These are phyloP conservation scores for Xerocomellus amylosporus DNA, from an alignment of 768 basidiomycete genomes.

Conservation along the genomic window DNA sequence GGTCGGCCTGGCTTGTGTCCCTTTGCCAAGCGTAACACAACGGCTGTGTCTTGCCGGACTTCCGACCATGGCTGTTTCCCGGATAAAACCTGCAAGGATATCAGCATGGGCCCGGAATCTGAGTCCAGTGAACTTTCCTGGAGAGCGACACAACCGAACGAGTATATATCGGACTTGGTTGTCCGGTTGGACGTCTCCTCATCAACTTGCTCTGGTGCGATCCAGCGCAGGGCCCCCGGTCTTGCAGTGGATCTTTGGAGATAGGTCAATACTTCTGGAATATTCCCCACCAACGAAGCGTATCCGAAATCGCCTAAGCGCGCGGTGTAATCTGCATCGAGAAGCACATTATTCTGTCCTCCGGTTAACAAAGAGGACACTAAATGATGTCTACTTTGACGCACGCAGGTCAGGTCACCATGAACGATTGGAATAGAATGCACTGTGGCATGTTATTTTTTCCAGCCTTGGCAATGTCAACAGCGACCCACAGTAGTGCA, in stretches of 20 bases:
- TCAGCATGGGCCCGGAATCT: background rate
- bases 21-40: no score
- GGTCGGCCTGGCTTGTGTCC: no score
- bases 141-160: conserved; percentile 31
- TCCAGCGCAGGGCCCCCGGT: no score
- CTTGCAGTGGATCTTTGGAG: no score
- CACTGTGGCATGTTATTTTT: background rate
- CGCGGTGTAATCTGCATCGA: no score
- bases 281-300: no score
- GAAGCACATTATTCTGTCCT: no score
- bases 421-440: conserved; percentile 19
- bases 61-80: conserved; percentile 15
- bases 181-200: background rate
- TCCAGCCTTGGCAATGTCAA: background rate
- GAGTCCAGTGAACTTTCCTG: conserved; percentile 14
- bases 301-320: no score
- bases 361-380: no score
- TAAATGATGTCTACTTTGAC: background rate
- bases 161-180: conserved; percentile 17
- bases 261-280: no score
- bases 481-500: conserved; percentile 9
- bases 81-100: conserved; percentile 21
- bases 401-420: conserved; percentile 10
- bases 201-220: no score
- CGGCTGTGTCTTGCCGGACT: no score